Base-by-base conservation (phyloP, 176 grass and related monocot species). In the Hyparrhenia diplandra region DNA sequence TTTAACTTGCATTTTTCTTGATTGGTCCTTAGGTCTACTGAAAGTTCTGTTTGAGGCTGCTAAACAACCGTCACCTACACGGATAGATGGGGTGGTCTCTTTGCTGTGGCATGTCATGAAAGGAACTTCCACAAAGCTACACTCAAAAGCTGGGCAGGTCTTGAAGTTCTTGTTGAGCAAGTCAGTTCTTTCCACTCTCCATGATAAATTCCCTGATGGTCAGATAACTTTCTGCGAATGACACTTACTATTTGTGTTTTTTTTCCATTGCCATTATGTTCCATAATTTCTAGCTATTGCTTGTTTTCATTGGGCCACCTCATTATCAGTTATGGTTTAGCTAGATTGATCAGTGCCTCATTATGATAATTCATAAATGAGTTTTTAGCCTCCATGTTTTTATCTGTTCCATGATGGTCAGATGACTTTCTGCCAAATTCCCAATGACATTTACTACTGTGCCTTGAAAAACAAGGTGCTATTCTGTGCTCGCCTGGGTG, bases 81-180 rank as follows among this genome's bases (percentile, higher is more conserved):
- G 73, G 73, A 92, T 75, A 78, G 90, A 85, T 25, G 92, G 92
- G 67, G 88, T 52, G 75, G 75, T 78, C 63, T 86, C 92, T 92
- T 90, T 98, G 83, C 41, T 94, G 60, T 94, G 85, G 69, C 60
- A 98, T 83, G 81, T 85, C 60, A 98, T 98, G 90, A 91, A 82
- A 91, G 90, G 95, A 68, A 88, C 84, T 85, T 86, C 87, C 39
- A 60, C 77, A 63, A 94, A 73, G 41, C 92, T 98, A 83, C 95
- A 98, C 66, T 98, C 95, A 67, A 92, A 47, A 87, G 90, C 90
- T 92, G 90, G 67, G 77, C 85, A 80, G 60, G 77, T 98, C 57
- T 90, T 94, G 63, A 81, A 80, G 76, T 90, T 90, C 70, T 91
- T 98, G 83, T 84, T 98, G 67, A 93, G 86, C 75, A 90, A 85